Evolutionary conservation across 1,284 basidiomycete species (phyloP).

Genomic region (Mycena sp.): DNA sequence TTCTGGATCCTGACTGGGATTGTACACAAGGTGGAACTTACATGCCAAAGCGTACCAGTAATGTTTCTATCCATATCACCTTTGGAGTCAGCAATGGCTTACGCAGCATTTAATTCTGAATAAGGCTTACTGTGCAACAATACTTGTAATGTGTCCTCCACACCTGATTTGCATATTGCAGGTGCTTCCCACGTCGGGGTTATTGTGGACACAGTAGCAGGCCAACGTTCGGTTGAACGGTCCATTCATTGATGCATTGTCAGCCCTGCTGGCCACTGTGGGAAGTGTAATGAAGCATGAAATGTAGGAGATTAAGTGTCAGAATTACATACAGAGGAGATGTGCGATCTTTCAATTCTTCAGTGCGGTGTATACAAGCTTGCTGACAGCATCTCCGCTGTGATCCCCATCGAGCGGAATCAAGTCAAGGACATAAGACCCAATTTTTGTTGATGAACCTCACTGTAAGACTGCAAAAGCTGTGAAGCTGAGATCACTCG

Average conservation of each 20-base stretch:
- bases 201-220: background rate
- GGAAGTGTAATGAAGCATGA: conserved; percentile 1
- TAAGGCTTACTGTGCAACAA: conserved; percentile 31
- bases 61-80: conserved; percentile 3
- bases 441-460: conserved; percentile 12
- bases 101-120: background rate
- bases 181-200: background rate
- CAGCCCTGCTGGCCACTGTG: conserved; percentile 17
- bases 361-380: conserved; percentile 15
- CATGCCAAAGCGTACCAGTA: conserved; percentile 14
- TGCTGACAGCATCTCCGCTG: too few relatives aligned
- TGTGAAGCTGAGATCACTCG: background rate
- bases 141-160: conserved; percentile 24
- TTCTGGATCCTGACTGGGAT: background rate
- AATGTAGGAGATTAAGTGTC: too few relatives aligned
- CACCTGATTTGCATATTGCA: conserved; percentile 28
- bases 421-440: conserved; percentile 21
- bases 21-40: conserved; percentile 5
- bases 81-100: background rate
- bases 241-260: conserved; percentile 27
- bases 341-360: too few relatives aligned
- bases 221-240: conserved; percentile 11
- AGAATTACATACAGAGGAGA: too few relatives aligned
- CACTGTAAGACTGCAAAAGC: conserved; percentile 18
- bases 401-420: conserved; percentile 8